phyloP scores from a whole-genome alignment of 2,329 filamentous ascomycete genomes.

The Colletotrichum phormii region DNA sequence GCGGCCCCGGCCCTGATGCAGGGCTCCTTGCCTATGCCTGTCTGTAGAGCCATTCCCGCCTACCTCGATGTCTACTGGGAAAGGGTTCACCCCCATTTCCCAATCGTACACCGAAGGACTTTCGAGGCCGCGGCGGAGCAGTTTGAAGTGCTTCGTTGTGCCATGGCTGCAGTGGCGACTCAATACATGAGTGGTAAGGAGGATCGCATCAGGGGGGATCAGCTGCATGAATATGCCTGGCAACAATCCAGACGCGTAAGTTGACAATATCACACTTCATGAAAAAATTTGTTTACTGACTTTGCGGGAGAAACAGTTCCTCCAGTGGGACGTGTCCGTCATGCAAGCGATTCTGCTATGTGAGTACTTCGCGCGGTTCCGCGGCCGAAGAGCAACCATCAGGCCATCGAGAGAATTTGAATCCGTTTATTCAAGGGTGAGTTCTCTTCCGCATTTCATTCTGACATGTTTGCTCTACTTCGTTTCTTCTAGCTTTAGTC shows the following conservation, averaged over 20 bases:
- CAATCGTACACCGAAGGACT: constrained; percentile 62
- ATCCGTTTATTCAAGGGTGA: constrained; percentile 65
- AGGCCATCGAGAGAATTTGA: constrained; percentile 62
- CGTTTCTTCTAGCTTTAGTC: constrained; percentile 41
- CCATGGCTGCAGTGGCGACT: constrained; percentile 69
- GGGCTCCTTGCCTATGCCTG: constrained; percentile 48
- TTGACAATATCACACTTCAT: constrained; percentile 25
- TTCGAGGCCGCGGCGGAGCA: constrained; percentile 55
- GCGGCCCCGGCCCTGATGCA: constrained; percentile 50
- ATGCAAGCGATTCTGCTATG: constrained; percentile 67
- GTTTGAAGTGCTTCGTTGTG: constrained; percentile 58
- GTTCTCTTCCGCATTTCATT: constrained; percentile 43
- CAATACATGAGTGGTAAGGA: constrained; percentile 61
- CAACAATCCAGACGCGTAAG: constrained; percentile 63
- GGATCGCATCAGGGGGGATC: constrained; percentile 61
- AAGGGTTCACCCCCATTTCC: constrained; percentile 59
- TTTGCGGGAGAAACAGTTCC: constrained; percentile 48
- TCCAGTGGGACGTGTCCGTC: constrained; percentile 60
- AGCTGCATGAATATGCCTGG: constrained; percentile 64
- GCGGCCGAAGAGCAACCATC: constrained; percentile 61
- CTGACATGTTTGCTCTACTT: constrained; percentile 42
- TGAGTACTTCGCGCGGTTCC: constrained; percentile 66
- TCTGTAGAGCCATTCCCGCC: constrained; percentile 57
- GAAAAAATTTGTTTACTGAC: neutral
- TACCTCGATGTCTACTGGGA: constrained; percentile 68